Base-by-base conservation (phyloP, 805 yeast species). In the Wickerhamomyces bovis region DNA sequence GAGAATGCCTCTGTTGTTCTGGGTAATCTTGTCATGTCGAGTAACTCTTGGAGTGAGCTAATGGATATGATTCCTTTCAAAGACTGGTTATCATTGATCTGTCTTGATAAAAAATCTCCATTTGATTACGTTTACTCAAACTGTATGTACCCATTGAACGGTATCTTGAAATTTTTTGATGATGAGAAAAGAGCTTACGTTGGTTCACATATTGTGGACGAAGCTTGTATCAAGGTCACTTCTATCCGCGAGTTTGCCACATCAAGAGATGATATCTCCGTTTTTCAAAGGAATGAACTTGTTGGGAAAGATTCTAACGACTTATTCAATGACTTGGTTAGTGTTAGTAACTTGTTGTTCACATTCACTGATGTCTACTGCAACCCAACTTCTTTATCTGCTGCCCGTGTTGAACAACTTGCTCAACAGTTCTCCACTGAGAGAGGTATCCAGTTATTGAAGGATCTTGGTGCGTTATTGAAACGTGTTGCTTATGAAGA, bases 61-160 rank as follows among this genome's bases (percentile, higher is more conserved):
- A 57, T 52, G 45, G 63, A 62, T 6, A 56, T 56, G n/a, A 58
- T 78, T 10, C 57, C 67, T 0, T 69, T 70, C 53, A 65, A 69
- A 11, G 67, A 69, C 13, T 75, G 85, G 71, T 51, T 80, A 15
- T 63, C 70, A 2, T 69, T 78, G 33, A 58, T 83, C 8, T 68
- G 75, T 2, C 56, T 81, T 45, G 64, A 71, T 9, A 74, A 79
- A 45, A 74, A 79, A 45, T 75, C 78, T 2, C 84, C 92, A 0
- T 83, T 71, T 59, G 89, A 85, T 55, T 80, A 73, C 53, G 69
- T 75, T 6, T 65, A 72, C 31, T 78, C 88, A 1, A 74, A 73
- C 49, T 77, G 81, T 0, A 63, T 80, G 51, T 68, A 72, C 36
- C 76, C 81, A 19, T 62, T 80, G 26, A 67, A 77, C 28, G 80